A percentile compares a stretch with the other conserved stretches of the same genome.
These are phyloP conservation scores for Asterella californica DNA, from an alignment of 225 moss, liverwort and hornwort species.

Conservation along the genomic window DNA sequence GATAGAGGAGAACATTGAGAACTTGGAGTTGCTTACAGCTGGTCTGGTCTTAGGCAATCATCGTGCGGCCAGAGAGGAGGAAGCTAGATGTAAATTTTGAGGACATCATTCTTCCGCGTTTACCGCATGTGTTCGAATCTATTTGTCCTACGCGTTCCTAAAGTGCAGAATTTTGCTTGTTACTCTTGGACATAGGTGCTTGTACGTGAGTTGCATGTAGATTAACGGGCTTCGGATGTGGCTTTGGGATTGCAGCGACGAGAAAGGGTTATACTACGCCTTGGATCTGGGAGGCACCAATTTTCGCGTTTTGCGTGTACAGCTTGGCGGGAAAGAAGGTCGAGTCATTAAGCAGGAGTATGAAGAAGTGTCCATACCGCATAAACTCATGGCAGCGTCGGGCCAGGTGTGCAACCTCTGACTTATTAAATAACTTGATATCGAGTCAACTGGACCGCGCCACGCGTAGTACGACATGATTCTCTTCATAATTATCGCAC, in stretches of 20 bases:
- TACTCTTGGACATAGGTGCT: not conserved
- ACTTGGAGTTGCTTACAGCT: too few relatives aligned
- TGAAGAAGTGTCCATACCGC: conserved; percentile 74
- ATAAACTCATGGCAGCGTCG: conserved; percentile 59
- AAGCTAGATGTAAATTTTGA: too few relatives aligned
- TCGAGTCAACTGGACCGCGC: not conserved
- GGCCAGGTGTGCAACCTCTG: conserved; percentile 53
- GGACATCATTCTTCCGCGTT: too few relatives aligned
- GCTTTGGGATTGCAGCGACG: conserved; percentile 53
- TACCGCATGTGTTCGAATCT: too few relatives aligned
- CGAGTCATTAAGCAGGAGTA: conserved; percentile 75
- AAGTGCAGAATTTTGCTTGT: not conserved
- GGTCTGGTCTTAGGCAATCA: not conserved
- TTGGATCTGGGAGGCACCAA: conserved; percentile 95
- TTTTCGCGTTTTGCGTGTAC: conserved; percentile 86
- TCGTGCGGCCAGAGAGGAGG: not conserved
- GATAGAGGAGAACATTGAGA: too few relatives aligned
- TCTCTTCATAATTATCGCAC: not conserved
- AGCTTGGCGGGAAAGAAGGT: conserved; percentile 71
- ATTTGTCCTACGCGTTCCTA: too few relatives aligned
- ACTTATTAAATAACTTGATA: not conserved
- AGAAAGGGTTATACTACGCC: conserved; percentile 78
- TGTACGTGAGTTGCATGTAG: not conserved
- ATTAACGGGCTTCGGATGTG: not conserved
- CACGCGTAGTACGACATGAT: conserved; percentile 10